A percentile compares a stretch with the other conserved stretches of the same genome.
Conservation (phyloP, 2,329 filamentous ascomycete species). For the Sclerotinia spermophila region DNA sequence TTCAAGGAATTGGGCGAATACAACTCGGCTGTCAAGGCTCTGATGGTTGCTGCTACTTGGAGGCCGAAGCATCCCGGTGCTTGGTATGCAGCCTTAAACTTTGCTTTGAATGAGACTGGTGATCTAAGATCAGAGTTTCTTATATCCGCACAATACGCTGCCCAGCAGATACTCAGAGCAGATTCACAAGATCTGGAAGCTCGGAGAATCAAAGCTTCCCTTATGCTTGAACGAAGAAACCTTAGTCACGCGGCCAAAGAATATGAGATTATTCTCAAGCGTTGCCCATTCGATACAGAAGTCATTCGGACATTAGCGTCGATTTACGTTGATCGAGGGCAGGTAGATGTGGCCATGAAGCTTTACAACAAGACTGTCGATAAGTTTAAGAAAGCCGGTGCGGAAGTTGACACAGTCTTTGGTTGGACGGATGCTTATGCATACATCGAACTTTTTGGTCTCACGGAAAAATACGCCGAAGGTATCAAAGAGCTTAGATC, state of each 20-base stretch:
- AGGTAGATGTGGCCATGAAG: constrained; percentile 36
- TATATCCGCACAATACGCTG: constrained; percentile 55
- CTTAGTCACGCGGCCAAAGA: constrained; percentile 52
- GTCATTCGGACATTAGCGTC: constrained; percentile 38
- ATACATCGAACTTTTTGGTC: constrained; percentile 76
- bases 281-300: constrained; percentile 45
- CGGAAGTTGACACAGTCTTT: constrained; percentile 24
- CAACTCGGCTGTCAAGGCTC: constrained; percentile 55
- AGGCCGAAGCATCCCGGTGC: constrained; percentile 56
- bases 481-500: constrained; percentile 68
- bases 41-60: constrained; percentile 60
- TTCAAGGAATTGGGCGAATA: constrained; percentile 57
- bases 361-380: constrained; percentile 37
- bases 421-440: constrained; percentile 80
- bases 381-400: constrained; percentile 26
- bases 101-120: constrained; percentile 50
- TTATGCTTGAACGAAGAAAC: constrained; percentile 54
- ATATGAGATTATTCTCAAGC: constrained; percentile 52
- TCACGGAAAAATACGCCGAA: constrained; percentile 57
- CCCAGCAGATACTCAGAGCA: constrained; percentile 55
- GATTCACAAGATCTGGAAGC: constrained; percentile 52
- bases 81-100: constrained; percentile 57
- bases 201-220: constrained; percentile 55
- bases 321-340: constrained; percentile 37
- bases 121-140: constrained; percentile 46